A percentile compares a stretch with the other conserved stretches of the same genome.
These are phyloP conservation scores for Plicaturopsis crispa DNA, from an alignment of 768 basidiomycete genomes.

Conservation along the genomic window DNA sequence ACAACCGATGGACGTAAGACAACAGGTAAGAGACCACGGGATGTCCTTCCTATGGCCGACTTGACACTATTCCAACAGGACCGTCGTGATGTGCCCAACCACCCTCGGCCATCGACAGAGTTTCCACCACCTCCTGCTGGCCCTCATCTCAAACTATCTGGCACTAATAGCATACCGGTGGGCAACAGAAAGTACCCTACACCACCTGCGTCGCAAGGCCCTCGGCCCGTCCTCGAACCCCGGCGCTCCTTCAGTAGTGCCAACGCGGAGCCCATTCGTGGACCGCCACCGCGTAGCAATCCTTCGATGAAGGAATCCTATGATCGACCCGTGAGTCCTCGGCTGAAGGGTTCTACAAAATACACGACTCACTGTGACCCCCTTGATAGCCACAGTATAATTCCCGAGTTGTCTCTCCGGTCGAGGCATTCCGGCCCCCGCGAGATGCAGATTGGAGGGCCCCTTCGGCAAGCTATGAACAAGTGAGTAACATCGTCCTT, in stretches of 20 bases:
- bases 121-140: background rate
- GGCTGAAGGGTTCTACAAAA: background rate
- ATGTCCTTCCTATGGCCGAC: background rate
- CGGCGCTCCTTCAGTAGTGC: slow-evolving; percentile 4
- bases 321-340: slow-evolving; percentile 16
- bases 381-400: background rate
- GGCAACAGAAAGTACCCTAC: slow-evolving; percentile 1
- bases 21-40: background rate
- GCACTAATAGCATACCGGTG: slow-evolving; percentile 22
- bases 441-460: background rate
- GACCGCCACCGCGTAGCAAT: slow-evolving; percentile 10
- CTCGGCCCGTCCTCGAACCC: slow-evolving; percentile 1
- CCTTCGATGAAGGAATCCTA: slow-evolving; percentile 4
- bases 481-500: too few species aligned
- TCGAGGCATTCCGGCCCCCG: background rate
- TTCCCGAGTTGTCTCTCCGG: background rate
- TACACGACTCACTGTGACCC: background rate
- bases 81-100: background rate
- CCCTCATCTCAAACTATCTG: slow-evolving; percentile 18
- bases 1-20: background rate
- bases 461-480: background rate
- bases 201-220: background rate
- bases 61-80: background rate
- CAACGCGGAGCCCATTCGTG: slow-evolving; percentile 12
- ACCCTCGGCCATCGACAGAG: background rate